Evolutionary conservation across 1,284 basidiomycete species (phyloP), one percentile per base, ranked within the genome.

Genomic region (Singerocomus rubriflavus): DNA sequence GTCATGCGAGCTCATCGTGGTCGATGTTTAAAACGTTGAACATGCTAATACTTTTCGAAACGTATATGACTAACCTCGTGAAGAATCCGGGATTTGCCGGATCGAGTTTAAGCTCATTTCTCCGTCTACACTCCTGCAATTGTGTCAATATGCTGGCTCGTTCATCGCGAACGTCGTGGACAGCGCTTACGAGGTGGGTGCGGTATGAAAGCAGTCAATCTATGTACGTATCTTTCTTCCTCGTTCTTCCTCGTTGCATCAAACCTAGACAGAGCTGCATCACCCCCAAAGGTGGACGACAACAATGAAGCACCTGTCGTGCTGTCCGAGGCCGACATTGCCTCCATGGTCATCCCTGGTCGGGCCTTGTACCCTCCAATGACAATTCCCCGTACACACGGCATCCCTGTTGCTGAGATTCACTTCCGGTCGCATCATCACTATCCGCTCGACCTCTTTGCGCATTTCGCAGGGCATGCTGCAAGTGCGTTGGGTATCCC

Each of bases 401-500:
- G 75, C 50, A 76, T 93, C 49, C 93, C 93, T 50, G 91, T 88
- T 57, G 94, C 92, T 5, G 80, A 80, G 40, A 77, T 98, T 49
- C 91, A 93, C 62, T 81, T 98, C 63, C 87, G 89, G 53, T 84
- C 91, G 1, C 82, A 95, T 74, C 75, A 84, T 62, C 74, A 80
- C 13, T 68, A 75, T 34, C 76, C 81, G 17, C 82, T 99, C 45
- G 81, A 86, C 60, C 81, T 95, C 57, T 93, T 90, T 70, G 79
- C 86, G 1, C 87, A 92, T 67, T 96, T 99, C 67, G 87, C 88
- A 0, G 71, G 83, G 2, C 91, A 94, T 61, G 85, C 92, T 0
- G 96, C 95, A 0, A 78, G 84, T 17, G 82, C 89, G 0, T 80
- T 99, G 31, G 85, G 84, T 13, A 93, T 98, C 42, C 93, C 96